Conservation (phyloP, 2,329 filamentous ascomycete species). For the Pyrenochaeta sp. region DNA sequence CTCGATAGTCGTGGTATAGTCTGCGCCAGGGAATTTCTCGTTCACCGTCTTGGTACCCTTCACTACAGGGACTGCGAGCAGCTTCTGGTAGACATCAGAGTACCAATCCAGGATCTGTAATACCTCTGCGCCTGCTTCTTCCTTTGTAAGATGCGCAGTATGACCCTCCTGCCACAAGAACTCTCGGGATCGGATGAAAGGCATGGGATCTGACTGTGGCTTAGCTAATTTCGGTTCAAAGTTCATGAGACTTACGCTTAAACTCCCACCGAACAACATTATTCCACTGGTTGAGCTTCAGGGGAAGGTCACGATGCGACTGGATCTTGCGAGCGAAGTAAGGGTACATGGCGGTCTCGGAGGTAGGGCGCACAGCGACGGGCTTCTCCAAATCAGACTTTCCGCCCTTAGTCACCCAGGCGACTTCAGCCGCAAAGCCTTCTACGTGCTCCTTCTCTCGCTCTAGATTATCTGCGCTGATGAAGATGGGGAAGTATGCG, state of each 20-base stretch:
- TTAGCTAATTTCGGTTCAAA: conserved; percentile 48
- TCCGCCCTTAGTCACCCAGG: conserved; percentile 90
- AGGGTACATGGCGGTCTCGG: conserved; percentile 88
- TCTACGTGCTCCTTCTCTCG: conserved; percentile 96
- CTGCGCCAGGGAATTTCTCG: conserved; percentile 96
- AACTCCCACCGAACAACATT: conserved; percentile 96
- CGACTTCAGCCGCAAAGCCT: conserved; percentile 92
- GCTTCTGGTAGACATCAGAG: conserved; percentile 88
- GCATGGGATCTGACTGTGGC: conserved; percentile 59
- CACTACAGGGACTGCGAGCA: conserved; percentile 93
- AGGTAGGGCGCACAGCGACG: conserved; percentile 74
- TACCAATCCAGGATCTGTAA: conserved; percentile 93
- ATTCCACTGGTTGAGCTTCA: conserved; percentile 98
- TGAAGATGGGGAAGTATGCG: conserved; percentile 91
- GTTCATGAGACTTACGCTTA: conserved; percentile 64
- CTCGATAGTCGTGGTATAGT: conserved; percentile 97
- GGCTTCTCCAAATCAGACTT: conserved; percentile 90
- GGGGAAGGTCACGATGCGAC: conserved; percentile 91
- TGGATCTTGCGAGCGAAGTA: conserved; percentile 98
- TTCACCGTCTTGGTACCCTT: conserved; percentile 95
- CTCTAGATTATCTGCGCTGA: conserved; percentile 83
- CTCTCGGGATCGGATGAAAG: conserved; percentile 85
- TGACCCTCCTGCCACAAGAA: conserved; percentile 99
- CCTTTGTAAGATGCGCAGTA: conserved; percentile 86
- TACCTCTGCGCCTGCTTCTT: conserved; percentile 84